Percentiles rank a stretch among this genome's conserved stretches.
phyloP scores from a whole-genome alignment of 805 yeast species.

The Kazachstania kunashirensis region DNA sequence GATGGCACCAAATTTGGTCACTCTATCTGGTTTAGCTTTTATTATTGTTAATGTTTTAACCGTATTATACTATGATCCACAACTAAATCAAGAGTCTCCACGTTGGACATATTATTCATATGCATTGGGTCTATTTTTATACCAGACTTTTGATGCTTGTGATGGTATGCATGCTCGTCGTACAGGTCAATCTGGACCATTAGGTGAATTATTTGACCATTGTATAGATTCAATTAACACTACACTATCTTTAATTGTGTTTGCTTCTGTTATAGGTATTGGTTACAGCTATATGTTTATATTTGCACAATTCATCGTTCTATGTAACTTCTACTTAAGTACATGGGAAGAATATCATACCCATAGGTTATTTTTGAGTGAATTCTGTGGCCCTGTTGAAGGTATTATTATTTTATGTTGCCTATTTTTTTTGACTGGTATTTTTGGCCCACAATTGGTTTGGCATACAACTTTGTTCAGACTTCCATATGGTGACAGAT shows the following conservation, averaged over 20 bases:
- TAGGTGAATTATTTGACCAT: slow-evolving; percentile 92
- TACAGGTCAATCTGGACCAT: slow-evolving; percentile 91
- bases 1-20: slow-evolving; percentile 91
- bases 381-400: slow-evolving; percentile 91
- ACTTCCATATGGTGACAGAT: slow-evolving; percentile 9
- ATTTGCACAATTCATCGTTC: slow-evolving; percentile 59
- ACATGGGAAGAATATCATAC: slow-evolving; percentile 98
- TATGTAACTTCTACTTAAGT: slow-evolving; percentile 76
- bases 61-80: slow-evolving; percentile 68
- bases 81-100: slow-evolving; percentile 51
- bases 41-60: slow-evolving; percentile 54
- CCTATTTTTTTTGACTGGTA: slow-evolving; percentile 53
- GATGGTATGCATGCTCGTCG: slow-evolving; percentile 94
- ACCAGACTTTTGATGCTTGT: slow-evolving; percentile 93
- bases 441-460: slow-evolving; percentile 52
- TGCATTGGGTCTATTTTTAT: slow-evolving; percentile 77
- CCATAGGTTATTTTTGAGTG: slow-evolving; percentile 67
- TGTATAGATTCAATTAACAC: slow-evolving; percentile 74
- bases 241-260: slow-evolving; percentile 65
- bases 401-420: slow-evolving; percentile 62
- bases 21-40: slow-evolving; percentile 69
- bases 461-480: slow-evolving; percentile 45
- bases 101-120: slow-evolving; percentile 69
- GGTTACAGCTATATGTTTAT: slow-evolving; percentile 58
- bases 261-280: slow-evolving; percentile 64